Evolutionary conservation across 495 filamentous ascomycete genomes (phyloP), one percentile per base, ranked within the genome.

Genomic region (Penicillium antarcticum): DNA sequence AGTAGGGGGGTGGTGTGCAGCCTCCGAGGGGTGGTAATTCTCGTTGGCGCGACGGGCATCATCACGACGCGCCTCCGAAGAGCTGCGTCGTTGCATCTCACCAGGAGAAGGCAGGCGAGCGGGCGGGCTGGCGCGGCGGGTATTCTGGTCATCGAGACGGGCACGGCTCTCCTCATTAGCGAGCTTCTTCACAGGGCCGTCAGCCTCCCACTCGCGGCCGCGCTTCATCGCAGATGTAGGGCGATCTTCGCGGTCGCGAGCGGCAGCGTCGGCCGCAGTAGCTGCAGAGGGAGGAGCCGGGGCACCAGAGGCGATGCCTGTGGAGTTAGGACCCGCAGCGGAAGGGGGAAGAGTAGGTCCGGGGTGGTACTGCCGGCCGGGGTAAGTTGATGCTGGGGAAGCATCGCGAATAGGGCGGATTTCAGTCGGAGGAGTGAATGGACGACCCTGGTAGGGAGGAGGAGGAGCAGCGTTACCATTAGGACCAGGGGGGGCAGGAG

Each of bases 381-480:
- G 83, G 61, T 95, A 96, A 32, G 79, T 82, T 42, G 87, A 84
- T 51, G 87, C 88, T 21, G 92, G 89, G 10, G 94, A 96, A 13
- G 90, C 87, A 49, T 97, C 92, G 56, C 91, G 81, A 60, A 95
- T 83, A 0, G 91, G 89, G 40, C 90, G 84, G 44, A 92, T 86
- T 45, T 97, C 92, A 31, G 87, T 82, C 21, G 87, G 82, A 34
- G 92, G 92, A 60, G 87, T 94, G 55, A 83, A 84, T 1, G 78
- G 76, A 42, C 81, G 75, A 38, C 31, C 26, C 29, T 79, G 79
- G 62, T 84, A 86, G 14, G 82, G 75, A 46, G 82, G 79, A 46
- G 80, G 55, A 53, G 72, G 67, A 55, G 68, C 60, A 47, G 75
- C 68, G 56, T 65, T 68, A 55, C 80, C 78, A 43, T 79, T 80